A percentile compares a stretch with the other conserved stretches of the same genome.
phyloP scores from a whole-genome alignment of 345 rosid genomes.

The Clarkia xantiana region DNA sequence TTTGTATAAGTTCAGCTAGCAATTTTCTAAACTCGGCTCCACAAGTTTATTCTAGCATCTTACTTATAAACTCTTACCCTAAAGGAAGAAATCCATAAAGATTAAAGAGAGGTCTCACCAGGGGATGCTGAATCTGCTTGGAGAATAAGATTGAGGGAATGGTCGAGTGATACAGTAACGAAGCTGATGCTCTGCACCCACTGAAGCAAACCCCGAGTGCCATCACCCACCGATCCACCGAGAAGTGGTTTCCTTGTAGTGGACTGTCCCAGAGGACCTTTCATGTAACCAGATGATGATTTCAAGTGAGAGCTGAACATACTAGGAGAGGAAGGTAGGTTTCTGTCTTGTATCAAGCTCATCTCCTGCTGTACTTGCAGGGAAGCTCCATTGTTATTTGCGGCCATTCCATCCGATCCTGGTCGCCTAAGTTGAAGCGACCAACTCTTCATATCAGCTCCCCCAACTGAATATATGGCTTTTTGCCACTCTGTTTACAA shows the following conservation, averaged over 20 bases:
- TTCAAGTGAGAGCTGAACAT: conserved; percentile 77
- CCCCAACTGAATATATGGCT: conserved; percentile 84
- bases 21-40: no score
- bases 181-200: conserved; percentile 97
- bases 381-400: conserved; percentile 54
- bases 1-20: not conserved
- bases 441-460: conserved; percentile 91
- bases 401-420: conserved; percentile 63
- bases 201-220: conserved; percentile 80
- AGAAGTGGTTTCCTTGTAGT: conserved; percentile 65
- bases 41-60: no score
- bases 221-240: conserved; percentile 58
- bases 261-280: conserved; percentile 72
- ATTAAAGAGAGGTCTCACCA: conserved; percentile 34
- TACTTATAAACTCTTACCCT: not conserved
- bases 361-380: conserved; percentile 75
- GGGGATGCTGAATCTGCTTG: conserved; percentile 67
- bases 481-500: conserved; percentile 90
- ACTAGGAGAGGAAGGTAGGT: conserved; percentile 70
- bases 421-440: conserved; percentile 81
- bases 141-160: conserved; percentile 57
- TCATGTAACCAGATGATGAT: conserved; percentile 59
- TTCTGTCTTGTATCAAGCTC: conserved; percentile 83
- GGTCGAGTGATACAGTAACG: conserved; percentile 68
- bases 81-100: not conserved